phyloP scores from a whole-genome alignment of 257 asterid genomes.

The Apocynum venetum region DNA sequence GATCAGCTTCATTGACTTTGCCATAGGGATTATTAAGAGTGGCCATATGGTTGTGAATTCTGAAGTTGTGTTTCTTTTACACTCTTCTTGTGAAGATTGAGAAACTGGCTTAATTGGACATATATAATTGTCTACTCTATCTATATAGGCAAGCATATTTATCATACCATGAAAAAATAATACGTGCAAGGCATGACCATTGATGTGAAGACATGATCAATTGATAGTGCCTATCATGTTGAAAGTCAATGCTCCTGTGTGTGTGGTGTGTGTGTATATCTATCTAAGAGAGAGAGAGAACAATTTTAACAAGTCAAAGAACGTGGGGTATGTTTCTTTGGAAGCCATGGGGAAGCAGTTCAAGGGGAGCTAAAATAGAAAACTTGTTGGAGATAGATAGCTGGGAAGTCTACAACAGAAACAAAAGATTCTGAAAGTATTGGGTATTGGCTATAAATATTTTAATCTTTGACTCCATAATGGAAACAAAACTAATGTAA shows the following conservation, averaged over 20 bases:
- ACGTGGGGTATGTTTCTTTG: not conserved
- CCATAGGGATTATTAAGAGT: slow-evolving; percentile 39
- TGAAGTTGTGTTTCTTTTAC: not conserved
- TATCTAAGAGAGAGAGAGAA: too few relatives aligned
- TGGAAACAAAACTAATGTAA: too few relatives aligned
- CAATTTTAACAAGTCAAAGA: not conserved
- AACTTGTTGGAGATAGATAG: too few relatives aligned
- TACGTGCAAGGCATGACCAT: slow-evolving; percentile 6
- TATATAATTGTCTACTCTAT: not conserved
- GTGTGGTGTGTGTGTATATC: too few relatives aligned
- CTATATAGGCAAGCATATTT: not conserved
- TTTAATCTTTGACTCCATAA: too few relatives aligned
- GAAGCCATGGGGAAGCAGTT: not conserved
- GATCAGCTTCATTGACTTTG: slow-evolving; percentile 57
- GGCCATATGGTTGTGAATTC: slow-evolving; percentile 29
- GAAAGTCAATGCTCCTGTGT: not conserved
- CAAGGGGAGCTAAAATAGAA: not conserved
- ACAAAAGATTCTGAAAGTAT: too few relatives aligned
- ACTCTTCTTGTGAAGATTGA: not conserved
- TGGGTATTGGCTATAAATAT: too few relatives aligned
- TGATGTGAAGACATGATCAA: not conserved
- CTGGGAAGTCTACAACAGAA: too few relatives aligned
- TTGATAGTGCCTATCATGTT: not conserved
- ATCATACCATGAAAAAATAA: not conserved
- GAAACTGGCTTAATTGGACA: too few relatives aligned